phyloP scores from a whole-genome alignment of 2,329 filamentous ascomycete species.

The Botrytis galanthina region DNA sequence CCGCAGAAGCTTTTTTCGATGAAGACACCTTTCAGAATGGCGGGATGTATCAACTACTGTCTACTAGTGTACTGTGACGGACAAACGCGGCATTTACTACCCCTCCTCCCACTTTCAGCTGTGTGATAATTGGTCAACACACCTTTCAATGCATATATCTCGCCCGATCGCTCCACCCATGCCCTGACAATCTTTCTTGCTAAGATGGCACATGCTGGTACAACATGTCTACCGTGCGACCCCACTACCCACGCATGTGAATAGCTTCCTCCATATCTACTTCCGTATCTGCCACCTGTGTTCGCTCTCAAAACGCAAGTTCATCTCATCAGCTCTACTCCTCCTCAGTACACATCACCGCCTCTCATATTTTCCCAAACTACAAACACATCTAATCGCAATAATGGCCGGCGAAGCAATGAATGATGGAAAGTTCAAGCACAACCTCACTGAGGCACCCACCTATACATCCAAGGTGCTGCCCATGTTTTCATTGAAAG shows the following conservation, averaged over 20 bases:
- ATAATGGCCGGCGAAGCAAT: slow-evolving; percentile 27
- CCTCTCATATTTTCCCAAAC: too few species aligned
- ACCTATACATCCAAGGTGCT: slow-evolving; percentile 50
- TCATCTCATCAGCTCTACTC: not conserved
- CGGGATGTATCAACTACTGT: not conserved
- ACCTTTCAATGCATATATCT: not conserved
- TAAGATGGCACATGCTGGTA: not conserved
- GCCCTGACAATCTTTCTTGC: not conserved
- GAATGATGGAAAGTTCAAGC: slow-evolving; percentile 50
- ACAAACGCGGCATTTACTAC: not conserved
- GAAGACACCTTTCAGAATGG: not conserved
- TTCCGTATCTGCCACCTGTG: not conserved
- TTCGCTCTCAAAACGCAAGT: not conserved
- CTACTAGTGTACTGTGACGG: not conserved
- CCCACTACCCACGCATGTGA: not conserved
- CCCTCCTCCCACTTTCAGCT: slow-evolving; percentile 1
- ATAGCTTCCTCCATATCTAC: not conserved
- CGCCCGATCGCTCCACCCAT: not conserved
- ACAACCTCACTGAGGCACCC: slow-evolving; percentile 53
- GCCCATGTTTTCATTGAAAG: slow-evolving; percentile 58
- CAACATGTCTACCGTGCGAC: slow-evolving; percentile 2
- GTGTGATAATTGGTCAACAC: not conserved
- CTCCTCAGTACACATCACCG: not conserved
- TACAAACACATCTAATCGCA: not conserved
- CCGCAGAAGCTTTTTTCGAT: not conserved